Evolutionary conservation across 768 basidiomycete species (phyloP).

Genomic region (Russula vinacea): DNA sequence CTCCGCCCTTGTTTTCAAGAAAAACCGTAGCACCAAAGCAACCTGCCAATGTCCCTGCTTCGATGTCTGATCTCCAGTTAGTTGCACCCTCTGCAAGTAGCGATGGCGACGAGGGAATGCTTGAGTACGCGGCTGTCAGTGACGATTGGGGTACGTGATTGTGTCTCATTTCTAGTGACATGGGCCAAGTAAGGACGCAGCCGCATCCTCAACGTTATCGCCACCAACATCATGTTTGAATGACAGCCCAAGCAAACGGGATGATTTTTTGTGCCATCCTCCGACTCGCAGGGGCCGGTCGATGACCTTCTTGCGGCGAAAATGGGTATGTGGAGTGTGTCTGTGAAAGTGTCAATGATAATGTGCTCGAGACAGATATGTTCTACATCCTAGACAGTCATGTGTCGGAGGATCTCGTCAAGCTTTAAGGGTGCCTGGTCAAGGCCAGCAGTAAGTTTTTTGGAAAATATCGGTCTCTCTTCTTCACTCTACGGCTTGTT

Average conservation of each 20-base stretch:
- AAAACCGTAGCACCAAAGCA: background rate
- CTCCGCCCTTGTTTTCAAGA: conserved; percentile 20
- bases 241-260: background rate
- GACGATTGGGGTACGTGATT: conserved; percentile 18
- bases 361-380: conserved; percentile 4
- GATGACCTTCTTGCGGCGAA: conserved; percentile 6
- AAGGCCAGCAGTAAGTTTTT: conserved; percentile 8
- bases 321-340: conserved; percentile 20
- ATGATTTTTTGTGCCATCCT: conserved; percentile 8
- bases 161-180: background rate
- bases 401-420: background rate
- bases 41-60: background rate
- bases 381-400: conserved; percentile 13
- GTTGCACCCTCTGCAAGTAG: background rate
- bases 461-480: too few relatives aligned
- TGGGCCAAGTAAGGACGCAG: conserved; percentile 6
- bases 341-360: background rate
- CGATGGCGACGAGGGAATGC: background rate
- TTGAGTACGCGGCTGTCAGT: conserved; percentile 2
- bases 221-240: conserved; percentile 5
- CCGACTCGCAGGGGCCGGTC: conserved; percentile 4
- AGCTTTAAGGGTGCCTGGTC: conserved; percentile 6
- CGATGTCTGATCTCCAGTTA: conserved; percentile 16
- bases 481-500: background rate
- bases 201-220: background rate